Base-by-base conservation (phyloP, 75 land plant genomes). In the Cunninghamia lanceolata region DNA sequence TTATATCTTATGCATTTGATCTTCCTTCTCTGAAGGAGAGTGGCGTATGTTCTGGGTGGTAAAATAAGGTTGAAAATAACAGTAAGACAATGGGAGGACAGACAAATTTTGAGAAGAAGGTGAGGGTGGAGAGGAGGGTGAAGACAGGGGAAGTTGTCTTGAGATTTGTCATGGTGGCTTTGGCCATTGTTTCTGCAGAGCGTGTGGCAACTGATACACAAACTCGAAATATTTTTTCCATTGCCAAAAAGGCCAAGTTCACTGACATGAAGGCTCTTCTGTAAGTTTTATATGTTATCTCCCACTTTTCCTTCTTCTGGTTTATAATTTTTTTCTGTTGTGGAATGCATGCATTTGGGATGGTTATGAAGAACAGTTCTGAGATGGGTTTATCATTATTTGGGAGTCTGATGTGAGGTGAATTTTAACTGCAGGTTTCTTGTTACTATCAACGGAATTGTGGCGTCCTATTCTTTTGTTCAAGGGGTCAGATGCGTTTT, bases 261-360 rank as follows among this genome's bases (percentile, higher is more conserved):
- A 94, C 92, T 0, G 92, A 92, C 74, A 90, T 94, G 95, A 94
- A 91, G 79, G 85, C 92, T 80, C 90, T 94, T 40, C 89, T 92
- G 95, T 94, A 88, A 88, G 92, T 15, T 34, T 34, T 66, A 28
- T 54, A 5, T n/a, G 30, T 25, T 14, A 50, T 76, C 56, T 63
- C 52, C 47, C 42, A 28, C 38, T 28, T 36, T 47, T 32, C 21
- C 63, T 80, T 53, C 35, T 88, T 74, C 7, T 39, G 16, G 32
- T 75, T 17, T 50, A 50, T 50, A 10, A 10, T 1, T 11, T 50
- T 50, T 50, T 0, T 50, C 52, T 13, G 52, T 14, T 50, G 52
- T 50, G 3, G 36, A 73, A 14, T 73, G 13, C 36, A 73, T 73
- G 76, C 36, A 34, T 32, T 8, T 35, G 15, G 76, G 35, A 32